Conservation (phyloP, 1,284 basidiomycete genomes). For the Anthracocystis panici-leucophaei region DNA sequence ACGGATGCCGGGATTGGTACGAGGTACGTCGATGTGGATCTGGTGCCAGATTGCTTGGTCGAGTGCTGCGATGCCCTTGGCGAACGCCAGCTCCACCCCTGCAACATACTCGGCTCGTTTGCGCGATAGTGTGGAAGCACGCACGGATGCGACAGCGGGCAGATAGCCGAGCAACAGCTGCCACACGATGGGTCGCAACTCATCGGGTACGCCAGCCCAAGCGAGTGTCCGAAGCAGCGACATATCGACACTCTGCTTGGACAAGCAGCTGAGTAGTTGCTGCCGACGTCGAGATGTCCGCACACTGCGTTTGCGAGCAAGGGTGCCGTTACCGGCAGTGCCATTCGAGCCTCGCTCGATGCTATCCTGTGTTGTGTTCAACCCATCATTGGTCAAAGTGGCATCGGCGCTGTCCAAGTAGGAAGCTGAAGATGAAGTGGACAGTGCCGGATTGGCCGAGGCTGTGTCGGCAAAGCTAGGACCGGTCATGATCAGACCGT, state of each 20-base stretch:
- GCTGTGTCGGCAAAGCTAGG: constrained; percentile 43
- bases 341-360: constrained; percentile 1
- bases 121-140: constrained; percentile 80
- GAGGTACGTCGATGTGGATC: constrained; percentile 68
- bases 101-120: constrained; percentile 93
- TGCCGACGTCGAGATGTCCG: constrained; percentile 52
- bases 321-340: neutral
- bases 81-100: constrained; percentile 90
- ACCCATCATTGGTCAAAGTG: constrained; percentile 8
- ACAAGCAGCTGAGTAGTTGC: constrained; percentile 56
- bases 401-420: constrained; percentile 7
- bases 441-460: constrained; percentile 4
- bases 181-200: constrained; percentile 92
- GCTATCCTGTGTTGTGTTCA: neutral
- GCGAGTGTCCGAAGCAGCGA: constrained; percentile 87
- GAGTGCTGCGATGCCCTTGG: constrained; percentile 73
- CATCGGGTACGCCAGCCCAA: constrained; percentile 93
- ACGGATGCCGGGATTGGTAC: constrained; percentile 67
- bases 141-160: constrained; percentile 83
- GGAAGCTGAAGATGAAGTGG: constrained; percentile 22
- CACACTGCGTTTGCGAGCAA: constrained; percentile 42
- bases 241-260: constrained; percentile 57
- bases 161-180: constrained; percentile 88
- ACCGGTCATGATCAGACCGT: constrained; percentile 59
- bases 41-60: constrained; percentile 68